Base-by-base conservation (phyloP, 768 basidiomycete species). In the Kwoniella botswanensis region DNA sequence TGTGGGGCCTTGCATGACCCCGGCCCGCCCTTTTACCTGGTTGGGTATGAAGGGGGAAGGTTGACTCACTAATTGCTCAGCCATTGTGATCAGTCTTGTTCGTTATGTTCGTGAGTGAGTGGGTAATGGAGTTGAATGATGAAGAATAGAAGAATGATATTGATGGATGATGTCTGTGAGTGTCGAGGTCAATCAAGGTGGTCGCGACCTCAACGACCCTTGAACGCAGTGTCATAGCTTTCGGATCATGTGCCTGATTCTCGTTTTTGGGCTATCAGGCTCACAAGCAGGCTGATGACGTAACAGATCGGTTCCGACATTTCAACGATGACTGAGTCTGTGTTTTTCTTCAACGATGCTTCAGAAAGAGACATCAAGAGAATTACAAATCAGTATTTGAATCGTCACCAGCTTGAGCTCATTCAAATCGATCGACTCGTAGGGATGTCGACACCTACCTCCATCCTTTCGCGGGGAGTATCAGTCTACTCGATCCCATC, bases 401-500 rank as follows among this genome's bases (percentile, higher is more conserved):
- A 35, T 55, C 9, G n/a, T 7, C 54, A 55, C 24, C 54, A 11
- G 4, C 54, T 52, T 55, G 54, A 55, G 57, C 21, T 26, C 57
- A 58, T 26, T 13, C 5, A 15, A 58, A 26, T 21, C 17, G 29
- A 41, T 13, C 22, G 9, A 9, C n/a, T 21, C 22, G 43, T 43
- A 35, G 35, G 35, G n/a, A 67, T 44, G 42, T 67, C 65, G 9
- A 60, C 55, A 6, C 44, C 68, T 7, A 62, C n/a, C 13, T 68
- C 71, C 3, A 73, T 77, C 44, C 74, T 76, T 12, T 64, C 61
- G 9, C 63, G 78, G n/a, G 71, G 70, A 2, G 53, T 80, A 52
- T 74, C 68, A 24, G 86, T 92, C 71, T 94, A 90, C 84, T 88
- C 90, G 53, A 86, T 96, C 5, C 92, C 94, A 9, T 72, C 81